Evolutionary conservation across 768 basidiomycete genomes (phyloP), one percentile per base, ranked within the genome.

Genomic region (Sporobolomyces phaffii): DNA sequence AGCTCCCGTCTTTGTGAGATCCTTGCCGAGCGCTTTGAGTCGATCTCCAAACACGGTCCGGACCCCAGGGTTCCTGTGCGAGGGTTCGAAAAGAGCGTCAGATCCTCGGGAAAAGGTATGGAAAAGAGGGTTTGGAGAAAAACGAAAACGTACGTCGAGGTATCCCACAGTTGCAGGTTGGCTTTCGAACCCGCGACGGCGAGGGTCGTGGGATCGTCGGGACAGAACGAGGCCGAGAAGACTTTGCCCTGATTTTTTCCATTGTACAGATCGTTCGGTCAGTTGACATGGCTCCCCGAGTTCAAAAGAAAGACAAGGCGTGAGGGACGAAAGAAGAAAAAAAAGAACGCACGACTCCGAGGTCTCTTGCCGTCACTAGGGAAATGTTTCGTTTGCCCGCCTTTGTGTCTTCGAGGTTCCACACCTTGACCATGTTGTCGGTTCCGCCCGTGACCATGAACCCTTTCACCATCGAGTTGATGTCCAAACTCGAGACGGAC

Each of bases 181-280:
- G 90, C 94, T 75, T 91, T 89, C 3, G 91, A 93, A 17, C 96
- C 96, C 34, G 89, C 94, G 5, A 91, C 92, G 4, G 93, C 94
- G 51, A 99, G 78, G 11, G 90, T 96, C 56, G 97, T 84, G 2
- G 92, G 88, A 74, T 93, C 89, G 76, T 98, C 94, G 0, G 96
- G 94, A 9, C 92, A 97, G 81, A 88, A 98, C 0, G 83, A 81
- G 0, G 87, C 82, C 9, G 92, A 89, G 79, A 99, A 99, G 10
- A 98, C 90, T 81, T 94, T 94, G 78, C 96, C 96, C 93, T 96
- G 22, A 36, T 3, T n/a, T n/a, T n/a, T n/a, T n/a, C n/a, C n/a
- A n/a, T n/a, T n/a, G n/a, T n/a, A n/a, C n/a, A n/a, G n/a, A n/a
- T n/a, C n/a, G n/a, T n/a, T n/a, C n/a, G n/a, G n/a, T n/a, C n/a